phyloP scores from a whole-genome alignment of 2,329 filamentous ascomycete genomes.

The Xylariales sp. region DNA sequence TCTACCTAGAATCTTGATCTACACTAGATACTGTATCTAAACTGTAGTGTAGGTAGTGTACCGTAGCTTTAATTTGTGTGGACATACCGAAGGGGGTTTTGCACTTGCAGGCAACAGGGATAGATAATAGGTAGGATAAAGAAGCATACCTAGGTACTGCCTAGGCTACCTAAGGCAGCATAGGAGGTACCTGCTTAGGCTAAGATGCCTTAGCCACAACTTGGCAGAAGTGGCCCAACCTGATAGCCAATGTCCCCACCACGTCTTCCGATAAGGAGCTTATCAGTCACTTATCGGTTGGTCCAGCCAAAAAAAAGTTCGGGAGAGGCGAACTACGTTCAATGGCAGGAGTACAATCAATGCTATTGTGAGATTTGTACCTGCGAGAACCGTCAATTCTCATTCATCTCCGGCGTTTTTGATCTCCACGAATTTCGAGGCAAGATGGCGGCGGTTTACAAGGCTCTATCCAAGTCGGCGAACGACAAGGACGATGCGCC shows the following conservation, averaged over 20 bases:
- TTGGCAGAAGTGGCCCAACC: neutral
- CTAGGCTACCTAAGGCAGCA: too few relatives aligned
- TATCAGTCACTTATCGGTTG: constrained; percentile 37
- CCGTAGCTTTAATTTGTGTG: constrained; percentile 22
- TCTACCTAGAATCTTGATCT: neutral
- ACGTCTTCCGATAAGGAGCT: constrained; percentile 23
- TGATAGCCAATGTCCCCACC: constrained; percentile 7
- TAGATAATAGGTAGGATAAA: neutral
- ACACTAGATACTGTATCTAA: neutral
- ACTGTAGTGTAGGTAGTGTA: constrained; percentile 1
- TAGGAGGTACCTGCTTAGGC: too few relatives aligned
- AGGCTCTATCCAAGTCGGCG: constrained; percentile 73
- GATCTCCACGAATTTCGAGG: neutral
- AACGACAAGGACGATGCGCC: constrained; percentile 62
- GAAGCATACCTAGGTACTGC: too few relatives aligned
- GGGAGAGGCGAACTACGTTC: constrained; percentile 19
- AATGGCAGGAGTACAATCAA: neutral
- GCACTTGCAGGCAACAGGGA: constrained; percentile 5
- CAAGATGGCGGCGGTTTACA: constrained; percentile 79
- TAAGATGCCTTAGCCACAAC: too few relatives aligned
- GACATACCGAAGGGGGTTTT: neutral
- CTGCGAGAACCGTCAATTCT: neutral
- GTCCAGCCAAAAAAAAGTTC: constrained; percentile 37
- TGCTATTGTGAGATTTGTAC: constrained; percentile 14
- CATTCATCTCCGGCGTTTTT: neutral